Evolutionary conservation across 2,329 filamentous ascomycete species (phyloP), one percentile per base, ranked within the genome.

Genomic region (Alternaria novae-zelandiae): DNA sequence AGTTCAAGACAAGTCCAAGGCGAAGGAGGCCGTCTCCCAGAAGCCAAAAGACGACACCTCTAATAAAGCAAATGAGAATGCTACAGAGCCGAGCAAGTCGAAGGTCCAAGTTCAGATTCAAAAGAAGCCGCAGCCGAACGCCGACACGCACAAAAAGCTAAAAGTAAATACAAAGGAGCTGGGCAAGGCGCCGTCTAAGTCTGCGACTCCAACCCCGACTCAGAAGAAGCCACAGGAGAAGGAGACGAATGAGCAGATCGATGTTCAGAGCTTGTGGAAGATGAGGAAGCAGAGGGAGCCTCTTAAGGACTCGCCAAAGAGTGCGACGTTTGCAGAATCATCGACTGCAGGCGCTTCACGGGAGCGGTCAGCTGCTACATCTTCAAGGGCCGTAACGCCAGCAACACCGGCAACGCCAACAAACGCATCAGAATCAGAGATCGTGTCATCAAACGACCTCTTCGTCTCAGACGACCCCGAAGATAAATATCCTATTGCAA

Each of bases 251-350:
- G 30, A 53, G 25, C 32, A 36, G 32, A 36, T 36, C 32, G 32
- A 36, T 36, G 32, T 36, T 36, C 32, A 36, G 32, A 36, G 32
- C 32, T n/a, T 36, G 32, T 36, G 9, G 28, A 10, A 17, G 8
- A n/a, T 25, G 12, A 41, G 25, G 17, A 53, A 21, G 20, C n/a
- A 21, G 26, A 45, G 44, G 15, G 32, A 4, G 10, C 21, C 28
- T 30, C n/a, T 15, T 25, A 23, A 20, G 30, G 26, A 46, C 6
- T 8, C 13, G 41, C 20, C 28, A 26, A 17, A 15, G 21, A 26
- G 36, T 7, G 8, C 54, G n/a, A 28, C 44, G 8, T n/a, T 28
- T 12, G 54, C 63, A 13, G 58, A 67, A 28, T 61, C 65, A 1
- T 59, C 61, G 6, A 49, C 53, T 12, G 25, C 59, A 26, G 57